Base-by-base conservation (phyloP, 2,329 filamentous ascomycete species). In the Cercospora sp. region DNA sequence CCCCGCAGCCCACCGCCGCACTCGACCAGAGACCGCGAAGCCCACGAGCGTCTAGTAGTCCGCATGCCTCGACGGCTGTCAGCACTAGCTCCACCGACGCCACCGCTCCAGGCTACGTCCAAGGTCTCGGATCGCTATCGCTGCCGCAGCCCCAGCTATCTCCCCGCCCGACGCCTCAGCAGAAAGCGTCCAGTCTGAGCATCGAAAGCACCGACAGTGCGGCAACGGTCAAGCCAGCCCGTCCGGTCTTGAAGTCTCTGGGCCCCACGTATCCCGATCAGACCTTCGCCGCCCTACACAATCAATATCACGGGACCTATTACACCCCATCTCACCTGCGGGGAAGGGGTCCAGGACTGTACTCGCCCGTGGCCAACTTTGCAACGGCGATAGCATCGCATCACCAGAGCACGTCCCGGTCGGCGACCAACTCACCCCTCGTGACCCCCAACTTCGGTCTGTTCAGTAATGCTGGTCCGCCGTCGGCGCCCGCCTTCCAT, bases 271-370 rank as follows among this genome's bases (percentile, higher is more conserved):
- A 80, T 70, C 83, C 83, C 57, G 83, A 84, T 72, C 83, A 85
- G 75, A 80, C 83, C 18, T 83, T 83, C 74, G 79, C 83, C 58
- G 83, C 82, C 2, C 77, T 84, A 33, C 83, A 84, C 60, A 77
- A 76, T 61, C 83, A 84, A 74, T 69, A 75, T 42, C 81, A 83
- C 66, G 80, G 82, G 58, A 75, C 66, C 4, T 69, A 67, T 60
- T 67, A 78, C 69, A 71, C 80, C 2, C 76, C 79, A 60, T 75
- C 33, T 23, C 26, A 58, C 20, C 53, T 57, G 20, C 33, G 51
- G 33, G 51, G 31, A 12, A 53, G 30, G n/a, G 51, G 23, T 45
- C 51, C 62, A 13, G 55, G 55, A 12, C 13, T 28, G 12, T 64
- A 58, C 53, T 58, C 51, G 23, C 62, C 62, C 31, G 62, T 64